These are phyloP conservation scores for Ilex paraguariensis DNA, from an alignment of 305 asterid genomes.

Conservation along the genomic window DNA sequence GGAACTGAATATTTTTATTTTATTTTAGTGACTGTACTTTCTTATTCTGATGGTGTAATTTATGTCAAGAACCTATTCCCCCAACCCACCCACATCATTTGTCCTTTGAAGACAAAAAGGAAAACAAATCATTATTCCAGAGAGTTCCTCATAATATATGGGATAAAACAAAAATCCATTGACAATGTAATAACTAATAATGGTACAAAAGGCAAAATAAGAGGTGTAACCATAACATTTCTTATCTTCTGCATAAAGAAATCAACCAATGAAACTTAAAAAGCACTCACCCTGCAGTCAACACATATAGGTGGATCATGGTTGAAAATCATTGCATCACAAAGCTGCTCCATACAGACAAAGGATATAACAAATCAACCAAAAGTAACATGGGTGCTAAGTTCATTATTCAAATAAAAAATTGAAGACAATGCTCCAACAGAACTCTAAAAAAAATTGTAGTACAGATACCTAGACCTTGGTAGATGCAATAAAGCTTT, in stretches of 20 bases:
- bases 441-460: neutral
- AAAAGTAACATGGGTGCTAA: too few species aligned
- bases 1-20: too few species aligned
- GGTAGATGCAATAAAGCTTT: neutral
- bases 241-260: neutral
- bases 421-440: neutral
- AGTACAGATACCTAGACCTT: neutral
- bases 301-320: constrained; percentile 83
- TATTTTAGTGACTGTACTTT: too few species aligned
- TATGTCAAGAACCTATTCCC: too few species aligned
- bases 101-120: too few species aligned
- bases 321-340: constrained; percentile 88
- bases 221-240: neutral
- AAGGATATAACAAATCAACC: constrained; percentile 6
- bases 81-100: too few species aligned
- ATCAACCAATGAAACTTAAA: constrained; percentile 8
- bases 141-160: too few species aligned
- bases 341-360: constrained; percentile 70
- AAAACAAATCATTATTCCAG: too few species aligned
- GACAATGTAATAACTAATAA: too few species aligned
- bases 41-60: too few species aligned
- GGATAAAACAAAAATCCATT: too few species aligned
- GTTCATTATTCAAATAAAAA: neutral
- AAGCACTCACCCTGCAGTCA: constrained; percentile 68
- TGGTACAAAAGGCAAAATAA: too few species aligned